These are phyloP conservation scores for Cladobotryum protrusum DNA, from an alignment of 2,329 filamentous ascomycete species.

Conservation along the genomic window DNA sequence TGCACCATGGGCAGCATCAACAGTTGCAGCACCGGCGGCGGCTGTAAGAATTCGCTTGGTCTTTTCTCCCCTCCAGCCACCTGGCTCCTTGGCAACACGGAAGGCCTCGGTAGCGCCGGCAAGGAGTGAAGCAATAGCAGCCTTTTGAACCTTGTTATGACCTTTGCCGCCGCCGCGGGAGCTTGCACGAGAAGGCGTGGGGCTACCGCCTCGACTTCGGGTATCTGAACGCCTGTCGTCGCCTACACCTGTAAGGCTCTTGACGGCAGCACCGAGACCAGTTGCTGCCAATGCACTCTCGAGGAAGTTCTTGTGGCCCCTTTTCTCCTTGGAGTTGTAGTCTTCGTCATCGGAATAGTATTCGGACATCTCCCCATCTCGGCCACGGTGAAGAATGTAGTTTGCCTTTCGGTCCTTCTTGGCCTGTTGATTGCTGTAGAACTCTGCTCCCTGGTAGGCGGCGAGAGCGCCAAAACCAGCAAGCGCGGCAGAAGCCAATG, in stretches of 20 bases:
- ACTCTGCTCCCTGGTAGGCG: slow-evolving; percentile 57
- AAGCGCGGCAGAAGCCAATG: slow-evolving; percentile 53
- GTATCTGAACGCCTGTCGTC: slow-evolving; percentile 35
- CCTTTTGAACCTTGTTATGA: slow-evolving; percentile 66
- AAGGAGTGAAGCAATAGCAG: slow-evolving; percentile 82
- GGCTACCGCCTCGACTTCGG: slow-evolving; percentile 44
- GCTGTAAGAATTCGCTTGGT: slow-evolving; percentile 87
- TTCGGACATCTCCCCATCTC: slow-evolving; percentile 45
- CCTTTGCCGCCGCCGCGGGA: slow-evolving; percentile 31
- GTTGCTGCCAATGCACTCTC: slow-evolving; percentile 58
- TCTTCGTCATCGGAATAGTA: slow-evolving; percentile 51
- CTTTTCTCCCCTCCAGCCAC: slow-evolving; percentile 85
- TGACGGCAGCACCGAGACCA: slow-evolving; percentile 56
- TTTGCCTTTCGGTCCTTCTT: slow-evolving; percentile 51
- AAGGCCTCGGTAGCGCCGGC: slow-evolving; percentile 91
- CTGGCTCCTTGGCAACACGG: slow-evolving; percentile 80
- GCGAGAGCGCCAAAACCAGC: slow-evolving; percentile 59
- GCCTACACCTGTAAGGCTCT: slow-evolving; percentile 47
- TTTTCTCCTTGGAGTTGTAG: slow-evolving; percentile 44
- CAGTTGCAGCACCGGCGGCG: slow-evolving; percentile 76
- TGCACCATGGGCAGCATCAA: slow-evolving; percentile 69
- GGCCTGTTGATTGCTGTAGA: slow-evolving; percentile 55
- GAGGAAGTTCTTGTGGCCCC: slow-evolving; percentile 58
- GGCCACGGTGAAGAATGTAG: slow-evolving; percentile 47
- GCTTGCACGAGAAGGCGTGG: slow-evolving; percentile 41